These are phyloP conservation scores for Xylaria scruposa DNA, from an alignment of 495 filamentous ascomycete species.

Conservation along the genomic window DNA sequence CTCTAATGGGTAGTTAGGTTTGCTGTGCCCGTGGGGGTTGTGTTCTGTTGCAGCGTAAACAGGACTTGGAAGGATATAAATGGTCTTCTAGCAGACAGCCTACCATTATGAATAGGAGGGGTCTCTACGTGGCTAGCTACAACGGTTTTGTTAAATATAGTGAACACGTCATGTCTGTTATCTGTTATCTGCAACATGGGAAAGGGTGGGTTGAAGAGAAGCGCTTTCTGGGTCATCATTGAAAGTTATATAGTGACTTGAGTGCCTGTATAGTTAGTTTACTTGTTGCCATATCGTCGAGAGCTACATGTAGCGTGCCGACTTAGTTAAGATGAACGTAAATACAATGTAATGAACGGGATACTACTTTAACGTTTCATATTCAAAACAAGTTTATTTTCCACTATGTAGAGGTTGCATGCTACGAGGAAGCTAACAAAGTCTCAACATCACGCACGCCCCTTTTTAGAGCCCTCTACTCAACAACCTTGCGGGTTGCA, in stretches of 20 bases:
- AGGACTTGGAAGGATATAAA: too few relatives aligned
- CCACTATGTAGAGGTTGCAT: not conserved
- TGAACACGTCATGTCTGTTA: too few relatives aligned
- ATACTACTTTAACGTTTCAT: not conserved
- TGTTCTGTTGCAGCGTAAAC: too few relatives aligned
- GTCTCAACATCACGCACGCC: not conserved
- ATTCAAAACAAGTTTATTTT: not conserved
- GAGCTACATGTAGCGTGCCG: not conserved
- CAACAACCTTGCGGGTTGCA: constrained; percentile 20
- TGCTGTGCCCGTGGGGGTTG: too few relatives aligned
- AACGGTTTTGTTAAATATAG: too few relatives aligned
- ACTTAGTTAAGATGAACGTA: not conserved
- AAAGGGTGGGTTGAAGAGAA: not conserved
- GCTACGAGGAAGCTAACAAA: not conserved
- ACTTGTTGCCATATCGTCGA: not conserved
- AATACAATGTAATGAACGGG: not conserved
- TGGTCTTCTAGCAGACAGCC: too few relatives aligned
- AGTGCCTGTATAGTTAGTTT: not conserved
- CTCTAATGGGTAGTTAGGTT: too few relatives aligned
- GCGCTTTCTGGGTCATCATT: not conserved
- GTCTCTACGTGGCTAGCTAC: not conserved
- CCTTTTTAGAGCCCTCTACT: not conserved
- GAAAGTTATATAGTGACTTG: not conserved
- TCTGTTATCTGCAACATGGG: too few relatives aligned
- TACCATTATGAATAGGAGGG: too few relatives aligned